Evolutionary conservation across 192 early-diverging fungal species (phyloP), one percentile per base, ranked within the genome.

Genomic region (Umbelopsis sp.): DNA sequence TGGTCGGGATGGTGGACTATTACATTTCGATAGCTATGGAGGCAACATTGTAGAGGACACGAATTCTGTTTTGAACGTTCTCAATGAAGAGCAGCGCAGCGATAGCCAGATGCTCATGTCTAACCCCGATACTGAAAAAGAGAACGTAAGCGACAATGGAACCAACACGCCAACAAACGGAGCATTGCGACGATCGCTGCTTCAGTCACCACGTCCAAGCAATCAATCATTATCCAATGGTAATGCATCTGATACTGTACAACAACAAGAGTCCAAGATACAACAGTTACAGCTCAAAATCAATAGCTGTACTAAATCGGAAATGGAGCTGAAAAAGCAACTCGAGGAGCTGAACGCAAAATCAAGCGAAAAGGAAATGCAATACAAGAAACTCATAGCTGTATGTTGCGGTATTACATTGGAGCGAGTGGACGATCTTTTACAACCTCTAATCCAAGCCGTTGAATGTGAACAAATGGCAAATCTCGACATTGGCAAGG

Each of bases 321-420:
- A 83, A 16, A 71, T 79, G 29, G 76, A 82, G 29, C 75, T 94
- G 29, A 75, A 80, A 26, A 73, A 86, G n/a, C 88, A 93, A 32
- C 65, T 95, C 25, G 77, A 81, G 11, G 81, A 76, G 9, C 56
- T 90, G 32, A 82, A 81, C 9, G 77, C 77, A 9, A 83, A 86
- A 49, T 81, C 87, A 3, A 84, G 84, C 3, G 87, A 91, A 24
- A 86, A 84, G 45, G 94, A 96, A 74, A 68, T 91, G 45, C 86
- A 91, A 67, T 97, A 90, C 80, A 92, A 92, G 79, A 83, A 86
- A 68, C 85, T 98, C 36, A 95, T 97, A 77, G 87, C 93, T 8
- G 87, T 88, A 25, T 95, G 95, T 76, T 96, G 95, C 73, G 87
- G 90, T 69, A 88, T 97, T 26, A 83, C 86, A 17, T 71, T 93